These are phyloP conservation scores for Wickerhamiella siamensis DNA, from an alignment of 805 yeast species.

Conservation along the genomic window DNA sequence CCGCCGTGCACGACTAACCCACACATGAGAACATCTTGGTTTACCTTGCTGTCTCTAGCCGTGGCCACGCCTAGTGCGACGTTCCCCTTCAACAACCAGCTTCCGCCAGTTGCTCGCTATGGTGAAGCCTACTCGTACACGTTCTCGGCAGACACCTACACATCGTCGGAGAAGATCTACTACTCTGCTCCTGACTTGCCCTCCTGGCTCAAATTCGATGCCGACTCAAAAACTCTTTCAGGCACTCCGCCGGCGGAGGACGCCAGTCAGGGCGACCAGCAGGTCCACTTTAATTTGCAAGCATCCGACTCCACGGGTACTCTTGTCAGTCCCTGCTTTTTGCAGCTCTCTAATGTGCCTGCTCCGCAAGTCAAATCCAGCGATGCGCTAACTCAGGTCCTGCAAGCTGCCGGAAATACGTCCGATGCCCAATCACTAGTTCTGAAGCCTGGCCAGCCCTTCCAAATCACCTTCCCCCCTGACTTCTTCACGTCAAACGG, in stretches of 20 bases:
- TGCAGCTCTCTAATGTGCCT: constrained; percentile 44
- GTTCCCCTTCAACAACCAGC: constrained; percentile 70
- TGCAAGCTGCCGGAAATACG: constrained; percentile 54
- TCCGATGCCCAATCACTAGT: constrained; percentile 67
- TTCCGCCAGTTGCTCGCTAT: constrained; percentile 76
- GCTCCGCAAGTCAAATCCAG: constrained; percentile 37
- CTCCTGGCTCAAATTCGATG: constrained; percentile 64
- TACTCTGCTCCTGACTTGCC: constrained; percentile 54
- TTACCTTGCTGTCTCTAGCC: constrained; percentile 8
- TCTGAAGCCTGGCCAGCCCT: constrained; percentile 51
- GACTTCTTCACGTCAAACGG: constrained; percentile 43
- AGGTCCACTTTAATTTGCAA: constrained; percentile 32
- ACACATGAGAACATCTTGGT: not conserved
- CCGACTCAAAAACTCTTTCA: constrained; percentile 39
- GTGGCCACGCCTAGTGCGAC: constrained; percentile 41
- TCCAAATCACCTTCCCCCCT: constrained; percentile 48
- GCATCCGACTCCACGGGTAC: constrained; percentile 53
- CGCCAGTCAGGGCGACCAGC: constrained; percentile 30
- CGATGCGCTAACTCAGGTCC: constrained; percentile 35
- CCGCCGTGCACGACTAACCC: too few relatives aligned
- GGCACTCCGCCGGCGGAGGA: constrained; percentile 41
- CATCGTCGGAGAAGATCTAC: constrained; percentile 30
- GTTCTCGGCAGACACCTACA: constrained; percentile 56
- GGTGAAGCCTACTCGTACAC: constrained; percentile 48
- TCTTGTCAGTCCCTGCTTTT: constrained; percentile 34